Evolutionary conservation across 2,329 filamentous ascomycete species (phyloP), one percentile per base, ranked within the genome.

Genomic region (Spiromastix sp.): DNA sequence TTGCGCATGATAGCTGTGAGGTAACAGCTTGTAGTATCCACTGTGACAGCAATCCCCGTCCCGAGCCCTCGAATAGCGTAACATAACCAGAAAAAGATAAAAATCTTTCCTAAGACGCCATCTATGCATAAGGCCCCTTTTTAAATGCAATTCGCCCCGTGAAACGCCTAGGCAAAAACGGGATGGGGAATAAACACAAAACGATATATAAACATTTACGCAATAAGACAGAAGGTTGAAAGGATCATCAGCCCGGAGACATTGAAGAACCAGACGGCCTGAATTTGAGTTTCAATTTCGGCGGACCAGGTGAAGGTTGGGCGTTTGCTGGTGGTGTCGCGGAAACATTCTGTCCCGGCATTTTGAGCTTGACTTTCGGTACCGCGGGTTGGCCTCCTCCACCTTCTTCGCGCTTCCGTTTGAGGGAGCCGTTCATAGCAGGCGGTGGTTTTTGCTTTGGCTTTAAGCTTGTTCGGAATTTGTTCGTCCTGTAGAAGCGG

Each of bases 281-380:
- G 34, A 63, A 43, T 45, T 64, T 66, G 12, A 66, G 44, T 43
- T 65, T 66, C 32, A 64, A 42, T 21, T 57, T 56, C 12, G 57
- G 42, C 13, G 15, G 20, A 10, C 27, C 29, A 10, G 43, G 48
- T n/a, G 52, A 42, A n/a, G 48, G 40, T 19, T n/a, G 21, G 52
- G 33, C 34, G 50, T 48, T 26, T 51, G 43, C 17, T 49, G 45
- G 18, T 57, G 42, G 5, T 55, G 19, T 42, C 3, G 54, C 47
- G 30, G 48, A 45, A 18, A 46, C 26, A 19, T 38, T 43, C 13
- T 50, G 46, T 41, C 63, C 63, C 37, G 57, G 52, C 36, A 60
- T 52, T 42, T 64, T 64, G 46, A 64, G 60, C 11, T 57, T 63
- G 39, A 64, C 60, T 22, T 55, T 51, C 22, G 50, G 46, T 47